Evolutionary conservation across 228 moss, liverwort and hornwort genomes (phyloP), one percentile per base, ranked within the genome.

Genomic region (Sphagnum fallax): DNA sequence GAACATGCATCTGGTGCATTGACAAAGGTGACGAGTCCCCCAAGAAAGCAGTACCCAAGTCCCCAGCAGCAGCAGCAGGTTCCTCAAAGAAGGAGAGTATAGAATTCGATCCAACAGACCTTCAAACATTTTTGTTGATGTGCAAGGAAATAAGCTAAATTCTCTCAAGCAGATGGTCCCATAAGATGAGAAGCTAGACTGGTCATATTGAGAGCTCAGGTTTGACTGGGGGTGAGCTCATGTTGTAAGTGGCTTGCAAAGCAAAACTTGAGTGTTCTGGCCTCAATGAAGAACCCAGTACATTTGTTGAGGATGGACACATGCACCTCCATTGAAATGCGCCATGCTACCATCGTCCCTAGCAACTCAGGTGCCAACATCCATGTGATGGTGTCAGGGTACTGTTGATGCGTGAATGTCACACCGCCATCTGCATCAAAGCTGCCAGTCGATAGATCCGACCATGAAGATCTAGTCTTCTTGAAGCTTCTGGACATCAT

Each of bases 401-500:
- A 67, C 7, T 67, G 51, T 4, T 48, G 32, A 52, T 67, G 51
- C n/a, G 67, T 67, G 67, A 67, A 67, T 4, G 67, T 67, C 18
- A 67, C 67, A 11, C 67, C 32, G 5, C 67, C 67, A 11, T 67
- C 67, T 6, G 51, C 67, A 16, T 67, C 53, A 52, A 67, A 67
- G 51, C 32, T 32, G 32, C 32, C 2, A 32, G 32, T 32, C 32
- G 32, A 32, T 32, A 32, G 32, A 32, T 32, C 32, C 2, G 67
- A 52, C 16, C 51, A 6, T 6, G 51, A 51, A 13, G 52, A 15
- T 4, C 6, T 10, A 32, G 13, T 51, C 32, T 51, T 67, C 32
- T 32, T 32, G 32, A 32, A 32, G 32, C 32, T 32, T 32, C n/a
- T 32, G 32, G 32, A 32, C 32, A 32, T 32, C 32, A 32, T n/a